phyloP scores from a whole-genome alignment of 1,284 basidiomycete species.

The Apiotrichum gracile region DNA sequence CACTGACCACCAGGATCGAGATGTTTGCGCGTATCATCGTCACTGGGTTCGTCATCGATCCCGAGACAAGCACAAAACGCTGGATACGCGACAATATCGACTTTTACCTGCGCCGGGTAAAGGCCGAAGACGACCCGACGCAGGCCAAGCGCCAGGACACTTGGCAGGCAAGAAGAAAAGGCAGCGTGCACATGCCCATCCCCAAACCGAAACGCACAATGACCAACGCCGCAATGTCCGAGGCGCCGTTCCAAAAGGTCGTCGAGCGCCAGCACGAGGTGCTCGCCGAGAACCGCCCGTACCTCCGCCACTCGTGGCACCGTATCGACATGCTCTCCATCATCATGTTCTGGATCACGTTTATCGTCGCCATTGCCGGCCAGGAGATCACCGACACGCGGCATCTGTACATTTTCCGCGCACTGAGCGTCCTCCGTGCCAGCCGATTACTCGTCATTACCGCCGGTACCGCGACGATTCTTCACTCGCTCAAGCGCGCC shows the following conservation, averaged over 20 bases:
- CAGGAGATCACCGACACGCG: constrained; percentile 58
- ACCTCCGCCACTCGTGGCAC: constrained; percentile 89
- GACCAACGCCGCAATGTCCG: constrained; percentile 17
- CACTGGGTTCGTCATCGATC: constrained; percentile 85
- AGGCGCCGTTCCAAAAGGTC: constrained; percentile 51
- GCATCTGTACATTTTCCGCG: constrained; percentile 84
- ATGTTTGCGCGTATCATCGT: constrained; percentile 82
- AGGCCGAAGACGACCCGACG: constrained; percentile 1
- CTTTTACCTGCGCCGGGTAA: constrained; percentile 1
- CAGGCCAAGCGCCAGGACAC: constrained; percentile 1
- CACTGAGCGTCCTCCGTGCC: constrained; percentile 78
- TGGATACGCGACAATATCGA: constrained; percentile 36
- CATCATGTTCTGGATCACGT: constrained; percentile 55
- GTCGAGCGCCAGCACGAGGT: constrained; percentile 46
- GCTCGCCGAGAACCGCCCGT: constrained; percentile 55
- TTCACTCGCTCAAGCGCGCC: constrained; percentile 86
- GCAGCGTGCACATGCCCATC: not conserved
- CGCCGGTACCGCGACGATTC: constrained; percentile 88
- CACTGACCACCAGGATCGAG: constrained; percentile 59
- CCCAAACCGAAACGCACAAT: not conserved
- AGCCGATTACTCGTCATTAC: constrained; percentile 82
- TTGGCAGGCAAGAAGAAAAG: not conserved
- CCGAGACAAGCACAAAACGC: constrained; percentile 54
- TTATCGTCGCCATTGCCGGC: constrained; percentile 61
- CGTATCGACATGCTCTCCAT: constrained; percentile 85